These are phyloP conservation scores for Melastoma candidum DNA, from an alignment of 441 rosid species.

Conservation along the genomic window DNA sequence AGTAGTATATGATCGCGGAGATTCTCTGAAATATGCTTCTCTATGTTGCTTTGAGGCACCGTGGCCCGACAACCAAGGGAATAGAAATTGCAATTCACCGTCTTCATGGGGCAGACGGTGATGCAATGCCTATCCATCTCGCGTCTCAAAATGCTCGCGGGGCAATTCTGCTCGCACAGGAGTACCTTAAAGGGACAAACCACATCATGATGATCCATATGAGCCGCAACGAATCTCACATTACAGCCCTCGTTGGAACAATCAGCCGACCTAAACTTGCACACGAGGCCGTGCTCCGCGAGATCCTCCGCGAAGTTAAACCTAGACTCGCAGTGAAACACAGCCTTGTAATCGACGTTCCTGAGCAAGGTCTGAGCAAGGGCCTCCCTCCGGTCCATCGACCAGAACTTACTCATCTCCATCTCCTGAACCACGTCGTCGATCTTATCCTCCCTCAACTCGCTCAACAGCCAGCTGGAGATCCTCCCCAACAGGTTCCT, in stretches of 20 bases:
- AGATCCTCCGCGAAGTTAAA: slow-evolving; percentile 45
- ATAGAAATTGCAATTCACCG: slow-evolving; percentile 71
- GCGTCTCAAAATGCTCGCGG: slow-evolving; percentile 54
- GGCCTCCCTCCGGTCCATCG: slow-evolving; percentile 44
- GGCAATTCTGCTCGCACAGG: slow-evolving; percentile 79
- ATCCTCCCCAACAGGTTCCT: slow-evolving; percentile 72
- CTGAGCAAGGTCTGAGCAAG: slow-evolving; percentile 52
- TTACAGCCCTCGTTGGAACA: slow-evolving; percentile 70
- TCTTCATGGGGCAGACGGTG: slow-evolving; percentile 83
- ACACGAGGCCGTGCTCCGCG: slow-evolving; percentile 29
- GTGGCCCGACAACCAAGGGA: slow-evolving; percentile 59
- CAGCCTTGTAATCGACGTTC: slow-evolving; percentile 68
- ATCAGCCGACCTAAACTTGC: slow-evolving; percentile 52
- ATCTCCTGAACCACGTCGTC: slow-evolving; percentile 84
- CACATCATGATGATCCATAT: slow-evolving; percentile 53
- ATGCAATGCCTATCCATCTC: slow-evolving; percentile 92
- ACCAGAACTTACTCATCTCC: slow-evolving; percentile 82
- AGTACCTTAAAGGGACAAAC: slow-evolving; percentile 71
- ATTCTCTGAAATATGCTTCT: slow-evolving; percentile 45
- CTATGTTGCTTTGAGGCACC: slow-evolving; percentile 41
- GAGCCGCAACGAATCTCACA: slow-evolving; percentile 36
- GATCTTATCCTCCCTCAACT: slow-evolving; percentile 70
- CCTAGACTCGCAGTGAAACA: slow-evolving; percentile 54
- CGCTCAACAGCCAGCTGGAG: slow-evolving; percentile 82
- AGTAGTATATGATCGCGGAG: slow-evolving; percentile 49